Evolutionary conservation across 2,329 filamentous ascomycete species (phyloP), one percentile per base, ranked within the genome.

Genomic region (Stemphylium vesicarium): DNA sequence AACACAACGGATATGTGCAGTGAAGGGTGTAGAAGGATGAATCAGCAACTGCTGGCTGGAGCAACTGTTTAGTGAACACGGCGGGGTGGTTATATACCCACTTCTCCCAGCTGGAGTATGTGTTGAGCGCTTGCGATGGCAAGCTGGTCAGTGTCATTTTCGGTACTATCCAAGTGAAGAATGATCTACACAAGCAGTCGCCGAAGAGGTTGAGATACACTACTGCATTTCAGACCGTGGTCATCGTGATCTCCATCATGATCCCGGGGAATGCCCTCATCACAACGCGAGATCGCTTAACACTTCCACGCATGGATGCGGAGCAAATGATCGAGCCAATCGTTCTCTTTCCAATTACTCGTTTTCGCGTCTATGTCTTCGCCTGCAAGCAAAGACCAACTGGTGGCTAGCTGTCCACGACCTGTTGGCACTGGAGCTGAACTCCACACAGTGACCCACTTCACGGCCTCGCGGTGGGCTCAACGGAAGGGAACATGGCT

Each of bases 111-210:
- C 18, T 26, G 9, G 11, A 15, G 20, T 18, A 12, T 22, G 6
- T 37, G n/a, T 24, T 32, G 12, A 15, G 29, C 15, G 26, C 35
- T n/a, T 33, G 20, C 15, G 13, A 37, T 32, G 31, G 33, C 26
- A 38, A 26, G 8, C 2, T 18, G 18, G 18, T 24, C 7, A 15
- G 11, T 18, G 15, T 13, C 1, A 6, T 20, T 41, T 18, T n/a
- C 15, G n/a, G 4, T 24, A 24, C 29, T 35, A 29, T 32, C 35
- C 31, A 35, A 16, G 11, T 40, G 10, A 11, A 48, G 29, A n/a
- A 38, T 26, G 42, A 50, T 56, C 40, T 49, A 32, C 44, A 53
- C 38, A 11, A 35, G 7, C 29, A 44, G 9, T 49, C 29, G 42
- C 15, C 43, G 31, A 45, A 22, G 43, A 20, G 3, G n/a, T 3